Conservation (phyloP, 768 basidiomycete species). For the Boletus rubropictus region DNA sequence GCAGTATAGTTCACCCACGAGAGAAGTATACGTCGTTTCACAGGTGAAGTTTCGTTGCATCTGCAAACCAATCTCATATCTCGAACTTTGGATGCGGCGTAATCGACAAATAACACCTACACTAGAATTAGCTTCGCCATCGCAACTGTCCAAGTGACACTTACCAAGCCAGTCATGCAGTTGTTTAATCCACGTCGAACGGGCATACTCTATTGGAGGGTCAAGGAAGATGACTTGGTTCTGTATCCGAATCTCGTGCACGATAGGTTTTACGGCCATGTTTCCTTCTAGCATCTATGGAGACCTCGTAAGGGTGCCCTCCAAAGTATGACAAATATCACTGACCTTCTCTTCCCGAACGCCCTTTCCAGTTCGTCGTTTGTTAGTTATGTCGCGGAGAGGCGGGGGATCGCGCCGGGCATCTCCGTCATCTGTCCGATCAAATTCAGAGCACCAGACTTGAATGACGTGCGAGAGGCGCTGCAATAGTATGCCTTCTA, state of each 20-base stretch:
- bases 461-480: constrained; percentile 74
- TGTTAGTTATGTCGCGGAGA: constrained; percentile 52
- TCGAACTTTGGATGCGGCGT: constrained; percentile 84
- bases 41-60: constrained; percentile 63
- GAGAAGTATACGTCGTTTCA: constrained; percentile 77
- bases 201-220: constrained; percentile 93
- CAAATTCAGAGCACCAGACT: constrained; percentile 86
- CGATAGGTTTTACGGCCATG: constrained; percentile 76
- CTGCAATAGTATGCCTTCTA: constrained; percentile 73
- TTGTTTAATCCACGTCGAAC: constrained; percentile 83
- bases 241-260: constrained; percentile 96
- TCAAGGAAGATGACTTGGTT: constrained; percentile 99
- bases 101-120: constrained; percentile 83
- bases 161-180: constrained; percentile 85
- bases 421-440: constrained; percentile 65
- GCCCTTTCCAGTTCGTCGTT: constrained; percentile 65
- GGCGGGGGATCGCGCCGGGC: constrained; percentile 47
- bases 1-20: constrained; percentile 45
- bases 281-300: constrained; percentile 62
- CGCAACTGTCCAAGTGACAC: constrained; percentile 5
- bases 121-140: not conserved
- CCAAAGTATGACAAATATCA: not conserved
- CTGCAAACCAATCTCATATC: constrained; percentile 94
- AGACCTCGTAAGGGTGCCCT: not conserved
- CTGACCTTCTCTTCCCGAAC: constrained; percentile 74